phyloP scores from a whole-genome alignment of 352 stramenopile species.

The Globisporangium uncinulatum region DNA sequence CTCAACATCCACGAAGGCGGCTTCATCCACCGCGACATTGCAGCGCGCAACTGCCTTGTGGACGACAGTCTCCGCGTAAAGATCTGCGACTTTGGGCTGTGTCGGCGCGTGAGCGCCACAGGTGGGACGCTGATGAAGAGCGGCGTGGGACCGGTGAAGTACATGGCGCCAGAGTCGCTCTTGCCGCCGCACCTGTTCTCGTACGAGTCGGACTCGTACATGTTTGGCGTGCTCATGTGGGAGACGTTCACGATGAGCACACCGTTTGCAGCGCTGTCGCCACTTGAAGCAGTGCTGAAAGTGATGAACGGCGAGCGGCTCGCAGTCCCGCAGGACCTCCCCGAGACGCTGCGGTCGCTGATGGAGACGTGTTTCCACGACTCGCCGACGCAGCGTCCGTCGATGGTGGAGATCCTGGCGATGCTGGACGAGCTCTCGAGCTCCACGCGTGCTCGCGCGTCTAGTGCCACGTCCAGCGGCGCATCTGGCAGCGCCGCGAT shows the following conservation, averaged over 20 bases:
- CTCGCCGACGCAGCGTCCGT: slow-evolving; percentile 48
- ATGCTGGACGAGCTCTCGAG: slow-evolving; percentile 29
- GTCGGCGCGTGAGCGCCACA: slow-evolving; percentile 52
- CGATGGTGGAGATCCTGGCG: slow-evolving; percentile 61
- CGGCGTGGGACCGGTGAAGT: slow-evolving; percentile 69
- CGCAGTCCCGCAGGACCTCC: slow-evolving; percentile 33
- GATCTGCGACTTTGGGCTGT: slow-evolving; percentile 79
- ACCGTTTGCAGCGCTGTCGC: slow-evolving; percentile 50
- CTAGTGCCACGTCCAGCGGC: neutral
- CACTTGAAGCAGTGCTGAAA: slow-evolving; percentile 56
- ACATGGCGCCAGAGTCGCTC: slow-evolving; percentile 80
- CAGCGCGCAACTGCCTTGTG: slow-evolving; percentile 73
- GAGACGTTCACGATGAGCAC: slow-evolving; percentile 56
- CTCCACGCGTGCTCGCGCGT: neutral
- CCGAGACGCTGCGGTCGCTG: slow-evolving; percentile 38
- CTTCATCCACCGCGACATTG: slow-evolving; percentile 80
- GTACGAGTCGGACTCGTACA: slow-evolving; percentile 73
- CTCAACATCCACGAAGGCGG: slow-evolving; percentile 85
- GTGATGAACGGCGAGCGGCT: slow-evolving; percentile 61
- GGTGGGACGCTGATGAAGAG: slow-evolving; percentile 57
- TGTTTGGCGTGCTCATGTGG: slow-evolving; percentile 84
- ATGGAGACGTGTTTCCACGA: slow-evolving; percentile 74
- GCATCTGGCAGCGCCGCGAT: neutral
- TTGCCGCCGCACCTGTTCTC: slow-evolving; percentile 71
- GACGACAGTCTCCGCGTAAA: slow-evolving; percentile 54